Evolutionary conservation across 2,329 filamentous ascomycete species (phyloP).

Genomic region (Mollisia scopiformis): DNA sequence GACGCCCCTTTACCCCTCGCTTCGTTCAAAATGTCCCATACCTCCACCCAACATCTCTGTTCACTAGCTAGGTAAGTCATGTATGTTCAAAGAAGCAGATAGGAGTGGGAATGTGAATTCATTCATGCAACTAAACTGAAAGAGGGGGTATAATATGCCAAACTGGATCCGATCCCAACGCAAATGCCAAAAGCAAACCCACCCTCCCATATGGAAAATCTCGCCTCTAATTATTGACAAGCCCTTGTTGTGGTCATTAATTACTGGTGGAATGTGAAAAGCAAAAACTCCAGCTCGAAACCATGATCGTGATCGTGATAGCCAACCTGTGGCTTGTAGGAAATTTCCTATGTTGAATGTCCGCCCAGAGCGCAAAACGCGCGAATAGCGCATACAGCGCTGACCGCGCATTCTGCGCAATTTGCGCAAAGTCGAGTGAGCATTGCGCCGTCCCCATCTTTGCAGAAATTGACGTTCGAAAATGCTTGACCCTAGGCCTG

Average conservation of each 20-base stretch:
- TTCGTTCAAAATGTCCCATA: not conserved
- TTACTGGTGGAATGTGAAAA: no score
- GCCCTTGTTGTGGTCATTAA: not conserved
- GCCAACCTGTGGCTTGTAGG: not conserved
- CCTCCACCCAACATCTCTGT: not conserved
- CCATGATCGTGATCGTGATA: not conserved
- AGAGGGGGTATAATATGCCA: conserved; percentile 2
- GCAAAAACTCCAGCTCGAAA: no score
- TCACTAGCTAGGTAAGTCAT: no score
- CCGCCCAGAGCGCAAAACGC: no score
- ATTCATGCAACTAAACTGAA: not conserved
- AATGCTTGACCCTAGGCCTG: no score
- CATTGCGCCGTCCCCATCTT: no score
- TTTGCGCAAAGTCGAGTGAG: no score
- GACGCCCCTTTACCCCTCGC: not conserved
- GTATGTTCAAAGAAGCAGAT: no score
- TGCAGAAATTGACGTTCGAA: no score
- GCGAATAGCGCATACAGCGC: no score
- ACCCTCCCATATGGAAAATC: not conserved
- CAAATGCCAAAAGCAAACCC: not conserved
- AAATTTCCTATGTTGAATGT: not conserved
- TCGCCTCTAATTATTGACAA: not conserved
- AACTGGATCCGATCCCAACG: not conserved
- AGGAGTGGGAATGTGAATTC: not conserved
- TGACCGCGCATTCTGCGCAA: no score